Evolutionary conservation across 2,329 filamentous ascomycete species (phyloP).

Genomic region (Alternaria infectoria): DNA sequence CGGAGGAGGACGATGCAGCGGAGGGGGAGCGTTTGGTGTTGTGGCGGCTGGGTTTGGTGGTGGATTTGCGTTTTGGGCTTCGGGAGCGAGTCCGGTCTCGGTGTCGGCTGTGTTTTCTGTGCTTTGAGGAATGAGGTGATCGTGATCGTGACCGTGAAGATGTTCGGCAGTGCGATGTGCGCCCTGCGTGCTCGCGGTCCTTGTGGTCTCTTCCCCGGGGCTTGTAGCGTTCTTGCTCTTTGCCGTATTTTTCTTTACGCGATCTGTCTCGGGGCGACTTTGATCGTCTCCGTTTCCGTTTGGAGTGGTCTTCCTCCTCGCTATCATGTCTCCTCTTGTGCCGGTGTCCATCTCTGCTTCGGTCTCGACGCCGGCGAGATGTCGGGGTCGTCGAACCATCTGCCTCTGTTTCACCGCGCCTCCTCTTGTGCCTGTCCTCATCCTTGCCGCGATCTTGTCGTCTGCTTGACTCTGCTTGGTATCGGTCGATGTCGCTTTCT

Average conservation of each 20-base stretch:
- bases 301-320: slow-evolving; percentile 18
- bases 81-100: slow-evolving; percentile 22
- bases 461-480: slow-evolving; percentile 22
- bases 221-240: slow-evolving; percentile 13
- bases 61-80: background rate
- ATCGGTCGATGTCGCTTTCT: slow-evolving; percentile 20
- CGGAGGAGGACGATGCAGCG: slow-evolving; percentile 64
- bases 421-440: slow-evolving; percentile 13
- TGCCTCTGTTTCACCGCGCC: background rate
- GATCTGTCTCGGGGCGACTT: slow-evolving; percentile 20
- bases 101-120: slow-evolving; percentile 13
- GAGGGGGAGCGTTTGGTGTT: slow-evolving; percentile 15
- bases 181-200: slow-evolving; percentile 17
- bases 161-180: slow-evolving; percentile 25
- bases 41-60: background rate
- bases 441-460: slow-evolving; percentile 24
- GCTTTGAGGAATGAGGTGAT: slow-evolving; percentile 20
- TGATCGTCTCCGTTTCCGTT: slow-evolving; percentile 22
- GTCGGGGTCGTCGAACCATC: background rate
- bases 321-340: slow-evolving; percentile 21
- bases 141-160: slow-evolving; percentile 25
- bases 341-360: slow-evolving; percentile 17
- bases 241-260: slow-evolving; percentile 9
- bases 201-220: slow-evolving; percentile 14
- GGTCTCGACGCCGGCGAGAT: slow-evolving; percentile 15